Evolutionary conservation across 1,284 basidiomycete species (phyloP).

Genomic region (Leccinum insolens): DNA sequence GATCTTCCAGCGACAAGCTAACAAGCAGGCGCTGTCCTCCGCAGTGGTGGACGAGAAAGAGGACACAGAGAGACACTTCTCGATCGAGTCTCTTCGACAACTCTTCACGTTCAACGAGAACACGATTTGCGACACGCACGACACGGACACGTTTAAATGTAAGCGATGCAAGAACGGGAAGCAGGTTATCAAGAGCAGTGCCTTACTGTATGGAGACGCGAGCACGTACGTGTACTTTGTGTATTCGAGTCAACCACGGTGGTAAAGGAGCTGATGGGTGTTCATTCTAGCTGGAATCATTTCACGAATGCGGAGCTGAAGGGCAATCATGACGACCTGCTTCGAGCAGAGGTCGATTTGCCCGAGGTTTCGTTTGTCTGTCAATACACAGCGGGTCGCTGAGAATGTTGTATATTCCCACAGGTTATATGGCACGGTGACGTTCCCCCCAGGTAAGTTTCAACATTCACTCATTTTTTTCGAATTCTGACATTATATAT

Average conservation of each 20-base stretch:
- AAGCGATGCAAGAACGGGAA: conserved; percentile 91
- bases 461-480: too few relatives aligned
- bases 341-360: conserved; percentile 86
- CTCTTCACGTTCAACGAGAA: conserved; percentile 92
- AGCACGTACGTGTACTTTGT: conserved; percentile 77
- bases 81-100: conserved; percentile 85
- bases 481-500: too few relatives aligned
- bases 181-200: conserved; percentile 83
- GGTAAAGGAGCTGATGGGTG: conserved; percentile 1
- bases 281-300: conserved; percentile 87
- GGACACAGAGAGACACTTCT: conserved; percentile 95
- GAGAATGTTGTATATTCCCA: too few relatives aligned
- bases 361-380: too few relatives aligned
- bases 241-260: neutral
- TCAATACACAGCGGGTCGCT: too few relatives aligned
- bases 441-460: too few relatives aligned
- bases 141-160: conserved; percentile 97
- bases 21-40: conserved; percentile 95
- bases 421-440: too few relatives aligned
- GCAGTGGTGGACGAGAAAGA: conserved; percentile 98
- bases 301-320: conserved; percentile 69
- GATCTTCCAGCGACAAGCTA: conserved; percentile 95
- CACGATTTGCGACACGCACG: conserved; percentile 93
- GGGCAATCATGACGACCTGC: conserved; percentile 93
- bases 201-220: conserved; percentile 93